A percentile compares a stretch with the other conserved stretches of the same genome.
Evolutionary conservation across 352 stramenopile species (phyloP).

Genomic region (Stramenopiles sp.): DNA sequence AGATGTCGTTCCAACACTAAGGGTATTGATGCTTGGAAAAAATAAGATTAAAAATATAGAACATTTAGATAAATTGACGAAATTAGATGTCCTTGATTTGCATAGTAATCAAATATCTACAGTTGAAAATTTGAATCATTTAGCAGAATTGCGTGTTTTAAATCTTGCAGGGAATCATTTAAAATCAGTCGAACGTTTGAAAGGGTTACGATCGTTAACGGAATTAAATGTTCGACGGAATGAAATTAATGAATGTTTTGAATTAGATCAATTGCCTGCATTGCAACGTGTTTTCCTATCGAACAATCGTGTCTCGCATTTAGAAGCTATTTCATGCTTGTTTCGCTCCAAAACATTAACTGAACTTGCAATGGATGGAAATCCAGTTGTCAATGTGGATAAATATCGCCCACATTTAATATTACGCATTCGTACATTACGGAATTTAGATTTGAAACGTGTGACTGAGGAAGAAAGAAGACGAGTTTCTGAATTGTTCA

Average conservation of each 20-base stretch:
- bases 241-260: conserved; percentile 32
- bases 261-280: conserved; percentile 40
- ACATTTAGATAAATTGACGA: conserved; percentile 50
- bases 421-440: conserved; percentile 38
- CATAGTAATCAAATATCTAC: conserved; percentile 66
- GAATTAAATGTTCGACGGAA: conserved; percentile 69
- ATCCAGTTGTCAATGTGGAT: conserved; percentile 24
- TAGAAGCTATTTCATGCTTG: conserved; percentile 43
- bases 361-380: conserved; percentile 61
- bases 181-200: conserved; percentile 42
- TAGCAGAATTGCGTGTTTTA: conserved; percentile 59
- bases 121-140: conserved; percentile 56
- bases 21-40: conserved; percentile 73
- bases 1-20: conserved; percentile 44
- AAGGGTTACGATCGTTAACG: conserved; percentile 47
- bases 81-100: conserved; percentile 71
- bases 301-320: conserved; percentile 53
- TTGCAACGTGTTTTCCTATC: conserved; percentile 64
- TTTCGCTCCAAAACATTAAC: conserved; percentile 38
- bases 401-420: conserved; percentile 44
- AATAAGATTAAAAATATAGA: conserved; percentile 52
- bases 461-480: conserved; percentile 48
- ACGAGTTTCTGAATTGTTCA: conserved; percentile 23
- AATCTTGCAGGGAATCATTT: conserved; percentile 66
- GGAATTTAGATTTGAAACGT: conserved; percentile 52